Base-by-base conservation (phyloP, 1,284 basidiomycete genomes). In the Ganoderma sinense region DNA sequence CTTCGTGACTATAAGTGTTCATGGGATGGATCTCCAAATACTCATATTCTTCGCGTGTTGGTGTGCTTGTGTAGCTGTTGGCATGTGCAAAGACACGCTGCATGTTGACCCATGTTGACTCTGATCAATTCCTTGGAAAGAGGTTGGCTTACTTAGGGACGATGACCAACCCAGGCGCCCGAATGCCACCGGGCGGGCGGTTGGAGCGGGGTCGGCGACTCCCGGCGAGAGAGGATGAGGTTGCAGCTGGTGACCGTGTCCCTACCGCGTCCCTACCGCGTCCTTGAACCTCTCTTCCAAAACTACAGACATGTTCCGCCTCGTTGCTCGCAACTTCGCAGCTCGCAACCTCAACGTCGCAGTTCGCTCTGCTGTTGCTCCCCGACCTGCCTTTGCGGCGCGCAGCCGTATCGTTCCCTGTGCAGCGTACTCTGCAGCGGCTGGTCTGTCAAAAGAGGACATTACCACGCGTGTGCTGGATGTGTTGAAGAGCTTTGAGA, bases 401-500 rank as follows among this genome's bases (percentile, higher is more conserved):
- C 74, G 79, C 63, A 74, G 78, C 72, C 78, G 82, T 68, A 65
- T 76, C 73, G 73, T 82, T 69, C 82, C 79, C 61, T 80, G 86
- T 76, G 89, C 89, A 33, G 80, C 86, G 76, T 98, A 93, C 85
- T 94, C 97, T 36, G 90, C 94, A 36, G 89, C 90, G 16, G 88
- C 92, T 39, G 90, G 89, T 48, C 87, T 97, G 68, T 87, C 91
- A 71, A 89, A 88, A 81, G 90, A 93, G 59, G 87, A 88, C 78
- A 96, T 99, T 79, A 88, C 94, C 79, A 80, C 87, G 76, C 91
- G 98, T 77, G 89, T 99, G 66, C 80, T 97, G 73, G 93, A 97
- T 70, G 94, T 99, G 64, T 84, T 99, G 80, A 95, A 95, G 84
- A 91, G 92, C 39, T 99, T 98, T 80, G 98, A 99, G 83, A 99